Evolutionary conservation across 106 monocot genomes (phyloP), one percentile per base, ranked within the genome.

Genomic region (Dioscorea dumetorum): DNA sequence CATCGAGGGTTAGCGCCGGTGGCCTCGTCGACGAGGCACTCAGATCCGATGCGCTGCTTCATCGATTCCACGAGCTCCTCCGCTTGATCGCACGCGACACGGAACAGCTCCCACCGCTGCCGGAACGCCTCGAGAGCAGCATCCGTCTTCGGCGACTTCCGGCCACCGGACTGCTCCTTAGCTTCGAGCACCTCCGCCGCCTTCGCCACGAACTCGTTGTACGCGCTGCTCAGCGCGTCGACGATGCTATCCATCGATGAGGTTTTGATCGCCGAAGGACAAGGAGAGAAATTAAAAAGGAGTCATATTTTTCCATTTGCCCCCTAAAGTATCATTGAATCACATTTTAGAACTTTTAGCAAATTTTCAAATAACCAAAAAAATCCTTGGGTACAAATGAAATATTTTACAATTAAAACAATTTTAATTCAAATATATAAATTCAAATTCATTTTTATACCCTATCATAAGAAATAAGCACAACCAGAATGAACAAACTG

Each of bases 21-120:
- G 19, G 76, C 74, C 73, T 82, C 82, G 61, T 82, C 82, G 51
- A 82, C 73, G 24, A 82, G 77, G 73, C 82, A 77, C 73, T 82
- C 77, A 14, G 82, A 82, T 13, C 82, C 79, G 48, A 79, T 48
- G 68, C 79, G 48, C 72, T 72, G 75, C 68, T 71, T 75, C 57
- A 67, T 67, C 15, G 76, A 76, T 51, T 84, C 83, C 20, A 84
- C 72, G 57, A 79, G 61, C 74, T 76, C 76, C 69, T 84, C 83
- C 6, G 79, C 83, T 35, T 57, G 71, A 35, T 84, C 83, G 73
- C 83, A 84, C 35, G 75, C 16, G 11, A 68, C 79, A 19, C 68
- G 72, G 73, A 84, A 79, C 5, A 84, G 69, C 68, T 79, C 79
- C 83, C 74, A 79, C 59, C 68, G 71, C 34, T 76, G 63, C 76